Evolutionary conservation across 805 yeast genomes (phyloP), one percentile per base, ranked within the genome.

Genomic region (Schwanniomyces yamadae): DNA sequence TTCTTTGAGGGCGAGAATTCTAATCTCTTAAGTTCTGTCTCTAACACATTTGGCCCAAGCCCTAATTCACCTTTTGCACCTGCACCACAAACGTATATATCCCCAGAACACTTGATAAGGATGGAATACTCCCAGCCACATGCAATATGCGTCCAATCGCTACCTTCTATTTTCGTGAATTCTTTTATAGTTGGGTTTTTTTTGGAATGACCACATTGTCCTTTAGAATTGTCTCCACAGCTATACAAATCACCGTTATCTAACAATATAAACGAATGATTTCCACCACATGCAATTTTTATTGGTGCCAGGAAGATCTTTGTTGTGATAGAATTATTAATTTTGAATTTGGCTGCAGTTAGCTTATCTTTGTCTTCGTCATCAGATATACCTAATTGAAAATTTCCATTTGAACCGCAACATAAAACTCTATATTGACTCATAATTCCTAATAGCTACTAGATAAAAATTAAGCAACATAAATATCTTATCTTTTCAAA

Each of bases 331-430:
- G 23, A 20, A 8, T 40, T 46, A 21, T 22, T 33, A 6, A 30
- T 14, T 4, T 16, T 27, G 35, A 62, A 54, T 21, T 20, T 23
- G 11, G 49, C 45, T 2, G 46, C 39, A 23, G 31, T 45, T 0
- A 67, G 39, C 4, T 24, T 28, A 31, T 44, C 39, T 23, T 52
- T 50, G 39, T 68, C 97, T 1, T 71, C 72, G 23, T 61, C 57
- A 43, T 78, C 59, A 5, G 68, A 71, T 24, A 70, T 54, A 25
- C 96, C 95, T 31, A 90, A 69, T 54, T 90, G 98, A 39, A 56
- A 77, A 23, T 62, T 67, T 1, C 96, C 96, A 58, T 90, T 90
- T 2, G 96, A 88, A 0, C 98, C 98, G 54, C 93, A 79, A 1
- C 79, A 67, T 22, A 71, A 66, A 2, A 80, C 53, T 18, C 26